A percentile compares a stretch with the other conserved stretches of the same genome.
Evolutionary conservation across 148 eudicot genomes (phyloP).

Genomic region (Vaccinium macrocarpon): DNA sequence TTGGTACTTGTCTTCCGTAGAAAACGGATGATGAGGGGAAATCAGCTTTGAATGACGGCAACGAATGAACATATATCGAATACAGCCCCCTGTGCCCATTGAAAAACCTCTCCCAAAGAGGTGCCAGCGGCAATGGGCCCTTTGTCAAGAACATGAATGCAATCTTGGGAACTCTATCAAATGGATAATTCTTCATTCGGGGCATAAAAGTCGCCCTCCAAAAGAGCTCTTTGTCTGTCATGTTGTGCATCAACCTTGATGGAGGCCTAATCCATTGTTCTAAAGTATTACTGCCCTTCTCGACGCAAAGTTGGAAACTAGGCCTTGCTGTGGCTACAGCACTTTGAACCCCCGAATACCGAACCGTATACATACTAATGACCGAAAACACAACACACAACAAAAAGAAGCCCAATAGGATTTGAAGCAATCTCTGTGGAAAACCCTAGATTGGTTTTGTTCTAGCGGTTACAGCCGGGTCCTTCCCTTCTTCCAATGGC

Average conservation of each 20-base stretch:
- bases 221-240: slow-evolving; percentile 77
- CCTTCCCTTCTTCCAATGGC: slow-evolving; percentile 78
- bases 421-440: slow-evolving; percentile 48
- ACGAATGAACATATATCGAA: slow-evolving; percentile 77
- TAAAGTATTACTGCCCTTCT: slow-evolving; percentile 32
- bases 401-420: slow-evolving; percentile 52
- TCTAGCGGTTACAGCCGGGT: slow-evolving; percentile 40
- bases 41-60: slow-evolving; percentile 56
- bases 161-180: slow-evolving; percentile 63
- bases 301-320: slow-evolving; percentile 47
- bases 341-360: slow-evolving; percentile 43
- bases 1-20: slow-evolving; percentile 71
- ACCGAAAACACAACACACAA: slow-evolving; percentile 57
- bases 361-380: slow-evolving; percentile 50
- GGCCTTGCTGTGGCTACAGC: slow-evolving; percentile 36
- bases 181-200: slow-evolving; percentile 57
- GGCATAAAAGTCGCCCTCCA: slow-evolving; percentile 87
- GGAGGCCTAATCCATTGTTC: slow-evolving; percentile 68
- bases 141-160: slow-evolving; percentile 97
- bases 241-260: slow-evolving; percentile 61
- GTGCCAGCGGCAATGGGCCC: slow-evolving; percentile 91
- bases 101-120: slow-evolving; percentile 93
- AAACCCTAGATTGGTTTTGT: slow-evolving; percentile 53
- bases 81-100: slow-evolving; percentile 55
- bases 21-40: slow-evolving; percentile 70